phyloP scores from a whole-genome alignment of 805 yeast species.

The Cyberlindnera mycetangii region DNA sequence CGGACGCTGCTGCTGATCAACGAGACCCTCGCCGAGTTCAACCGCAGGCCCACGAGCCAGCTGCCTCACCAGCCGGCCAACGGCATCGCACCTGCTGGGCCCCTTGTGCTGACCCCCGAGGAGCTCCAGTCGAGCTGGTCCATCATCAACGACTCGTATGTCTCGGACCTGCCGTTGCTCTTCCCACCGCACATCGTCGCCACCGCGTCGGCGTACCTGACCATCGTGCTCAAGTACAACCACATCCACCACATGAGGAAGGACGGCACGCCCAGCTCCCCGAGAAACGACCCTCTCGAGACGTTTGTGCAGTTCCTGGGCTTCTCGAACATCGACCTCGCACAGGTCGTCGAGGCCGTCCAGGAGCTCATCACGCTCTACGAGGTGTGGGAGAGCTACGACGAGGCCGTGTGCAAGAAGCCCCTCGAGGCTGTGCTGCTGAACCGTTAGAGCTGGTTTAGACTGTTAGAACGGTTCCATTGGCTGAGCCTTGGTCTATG shows the following conservation, averaged over 20 bases:
- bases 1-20: conserved; percentile 54
- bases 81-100: conserved; percentile 3
- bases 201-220: conserved; percentile 73
- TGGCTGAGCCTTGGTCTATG: background rate
- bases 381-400: conserved; percentile 84
- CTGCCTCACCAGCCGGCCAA: background rate
- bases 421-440: conserved; percentile 23
- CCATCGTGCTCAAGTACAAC: conserved; percentile 53
- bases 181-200: conserved; percentile 92
- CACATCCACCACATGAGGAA: conserved; percentile 20
- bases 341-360: conserved; percentile 73
- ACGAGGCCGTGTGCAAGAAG: conserved; percentile 43
- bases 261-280: conserved; percentile 13
- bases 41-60: conserved; percentile 4
- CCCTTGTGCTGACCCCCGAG: conserved; percentile 44
- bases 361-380: conserved; percentile 82
- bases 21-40: conserved; percentile 29
- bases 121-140: conserved; percentile 90
- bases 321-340: conserved; percentile 70
- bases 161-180: conserved; percentile 79
- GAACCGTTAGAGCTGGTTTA: conserved; percentile 17
- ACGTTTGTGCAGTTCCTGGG: conserved; percentile 66
- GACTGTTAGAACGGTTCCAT: too few species aligned
- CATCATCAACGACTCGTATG: conserved; percentile 81
- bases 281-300: conserved; percentile 42